phyloP scores from a whole-genome alignment of 345 rosid species.

The Pugionium dolabratum region DNA sequence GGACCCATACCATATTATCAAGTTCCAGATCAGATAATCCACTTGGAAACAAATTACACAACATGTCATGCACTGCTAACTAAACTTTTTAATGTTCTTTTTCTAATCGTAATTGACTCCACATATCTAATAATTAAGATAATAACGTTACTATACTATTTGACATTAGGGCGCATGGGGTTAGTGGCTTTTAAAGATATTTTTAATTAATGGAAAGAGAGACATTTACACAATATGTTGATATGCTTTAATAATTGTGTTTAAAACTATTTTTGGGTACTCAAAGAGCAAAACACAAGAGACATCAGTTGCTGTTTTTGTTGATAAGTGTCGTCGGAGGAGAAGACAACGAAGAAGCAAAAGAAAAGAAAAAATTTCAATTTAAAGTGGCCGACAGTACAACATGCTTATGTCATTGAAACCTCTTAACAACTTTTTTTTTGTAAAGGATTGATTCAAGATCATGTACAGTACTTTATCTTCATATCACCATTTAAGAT shows the following conservation, averaged over 20 bases:
- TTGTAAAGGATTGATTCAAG: slow-evolving; percentile 12
- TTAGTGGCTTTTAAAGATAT: neutral
- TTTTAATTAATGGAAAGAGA: neutral
- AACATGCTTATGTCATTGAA: slow-evolving; percentile 46
- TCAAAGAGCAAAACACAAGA: slow-evolving; percentile 30
- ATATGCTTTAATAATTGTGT: slow-evolving; percentile 12
- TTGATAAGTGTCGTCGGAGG: slow-evolving; percentile 36
- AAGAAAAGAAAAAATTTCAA: slow-evolving; percentile 11
- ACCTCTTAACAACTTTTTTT: slow-evolving; percentile 23
- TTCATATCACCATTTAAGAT: slow-evolving; percentile 26
- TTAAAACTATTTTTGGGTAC: slow-evolving; percentile 16
- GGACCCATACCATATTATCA: too few relatives aligned
- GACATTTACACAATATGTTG: slow-evolving; percentile 2
- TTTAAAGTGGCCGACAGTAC: slow-evolving; percentile 45
- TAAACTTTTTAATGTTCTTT: slow-evolving; percentile 35
- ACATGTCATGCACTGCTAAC: too few relatives aligned
- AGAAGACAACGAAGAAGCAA: slow-evolving; percentile 38
- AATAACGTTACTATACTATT: slow-evolving; percentile 8
- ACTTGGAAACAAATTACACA: too few relatives aligned
- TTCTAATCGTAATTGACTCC: slow-evolving; percentile 25
- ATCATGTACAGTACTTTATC: slow-evolving; percentile 31
- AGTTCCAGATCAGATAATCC: too few relatives aligned
- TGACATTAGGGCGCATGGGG: slow-evolving; percentile 27
- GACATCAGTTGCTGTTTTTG: slow-evolving; percentile 38
- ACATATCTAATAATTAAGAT: neutral